Evolutionary conservation across 2,329 filamentous ascomycete genomes (phyloP), one percentile per base, ranked within the genome.

Genomic region (Sordariomycetes sp.): DNA sequence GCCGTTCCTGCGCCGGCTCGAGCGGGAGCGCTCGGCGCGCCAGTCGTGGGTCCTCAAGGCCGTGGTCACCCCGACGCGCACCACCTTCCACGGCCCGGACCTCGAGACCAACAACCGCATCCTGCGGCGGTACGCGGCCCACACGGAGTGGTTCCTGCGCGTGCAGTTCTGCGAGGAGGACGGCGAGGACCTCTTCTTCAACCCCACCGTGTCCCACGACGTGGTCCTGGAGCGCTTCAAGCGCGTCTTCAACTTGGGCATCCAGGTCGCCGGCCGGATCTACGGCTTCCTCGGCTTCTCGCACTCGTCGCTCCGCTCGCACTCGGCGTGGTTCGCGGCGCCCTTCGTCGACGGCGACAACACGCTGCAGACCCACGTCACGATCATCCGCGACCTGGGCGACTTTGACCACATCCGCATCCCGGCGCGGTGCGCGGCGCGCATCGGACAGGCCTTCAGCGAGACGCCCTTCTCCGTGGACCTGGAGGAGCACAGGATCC

Each of bases 211-310:
- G 1, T 68, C 68, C 24, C 71, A 74, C 58, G 74, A 81, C 0
- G 51, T 62, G 0, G 75, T 90, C 10, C 80, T 82, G 60, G 63
- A 67, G 0, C 80, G 85, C 0, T 92, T 91, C 68, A 79, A 80
- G 57, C 61, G 66, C 0, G 71, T 90, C 0, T 74, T 94, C 10
- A 68, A 72, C 2, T 65, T 75, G 0, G 85, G 84, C 0, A 81
- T 95, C 32, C 65, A 71, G 1, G 81, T 93, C 57, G 87, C 80
- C 2, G 87, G 83, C 0, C 75, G 83, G 14, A 66, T 69, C 1
- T 90, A 83, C 64, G 70, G 71, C 0, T 93, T 92, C 64, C 74
- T 93, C 0, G 89, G 89, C 0, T 93, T 91, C 68, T 91, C 88
- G 0, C 86, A 92, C 68, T 93, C 88, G 0, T 91, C 88, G 0